Percentiles rank a stretch among this genome's conserved stretches.
Evolutionary conservation across 2,329 filamentous ascomycete species (phyloP).

Genomic region (Teratosphaeria destructans): DNA sequence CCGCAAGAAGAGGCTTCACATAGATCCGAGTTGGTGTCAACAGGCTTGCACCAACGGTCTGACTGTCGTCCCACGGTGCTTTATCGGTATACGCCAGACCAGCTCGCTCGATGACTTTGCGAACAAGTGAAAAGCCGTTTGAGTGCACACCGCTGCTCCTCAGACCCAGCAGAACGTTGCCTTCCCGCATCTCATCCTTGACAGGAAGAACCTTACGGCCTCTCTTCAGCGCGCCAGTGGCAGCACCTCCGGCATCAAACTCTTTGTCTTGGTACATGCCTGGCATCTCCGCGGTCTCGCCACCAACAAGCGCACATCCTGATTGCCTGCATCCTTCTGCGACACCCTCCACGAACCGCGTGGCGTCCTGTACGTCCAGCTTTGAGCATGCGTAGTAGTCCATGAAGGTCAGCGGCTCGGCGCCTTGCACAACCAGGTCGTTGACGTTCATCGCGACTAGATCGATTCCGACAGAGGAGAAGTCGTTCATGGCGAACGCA

Average conservation of each 20-base stretch:
- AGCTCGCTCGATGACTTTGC: slow-evolving; percentile 71
- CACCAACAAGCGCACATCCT: slow-evolving; percentile 84
- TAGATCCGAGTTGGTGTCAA: slow-evolving; percentile 91
- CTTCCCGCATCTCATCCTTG: slow-evolving; percentile 62
- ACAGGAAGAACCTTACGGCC: slow-evolving; percentile 61
- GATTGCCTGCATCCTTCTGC: slow-evolving; percentile 76
- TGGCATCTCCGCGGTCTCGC: slow-evolving; percentile 97
- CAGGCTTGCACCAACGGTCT: slow-evolving; percentile 62
- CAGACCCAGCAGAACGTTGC: slow-evolving; percentile 78
- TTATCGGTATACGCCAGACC: slow-evolving; percentile 60
- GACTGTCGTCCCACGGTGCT: slow-evolving; percentile 62
- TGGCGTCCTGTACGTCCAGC: slow-evolving; percentile 66
- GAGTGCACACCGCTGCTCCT: slow-evolving; percentile 83
- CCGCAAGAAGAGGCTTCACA: slow-evolving; percentile 58
- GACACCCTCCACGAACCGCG: slow-evolving; percentile 83
- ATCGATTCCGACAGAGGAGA: slow-evolving; percentile 91
- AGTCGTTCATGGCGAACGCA: slow-evolving; percentile 78
- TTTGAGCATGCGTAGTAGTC: slow-evolving; percentile 95
- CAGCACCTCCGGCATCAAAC: slow-evolving; percentile 87
- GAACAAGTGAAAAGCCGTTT: slow-evolving; percentile 94
- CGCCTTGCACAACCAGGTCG: slow-evolving; percentile 90
- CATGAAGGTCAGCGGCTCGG: slow-evolving; percentile 89
- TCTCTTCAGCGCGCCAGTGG: slow-evolving; percentile 69
- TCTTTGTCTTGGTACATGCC: slow-evolving; percentile 82
- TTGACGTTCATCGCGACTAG: slow-evolving; percentile 99